Evolutionary conservation across 805 yeast species (phyloP).

Genomic region (Yamadazyma philogaea): DNA sequence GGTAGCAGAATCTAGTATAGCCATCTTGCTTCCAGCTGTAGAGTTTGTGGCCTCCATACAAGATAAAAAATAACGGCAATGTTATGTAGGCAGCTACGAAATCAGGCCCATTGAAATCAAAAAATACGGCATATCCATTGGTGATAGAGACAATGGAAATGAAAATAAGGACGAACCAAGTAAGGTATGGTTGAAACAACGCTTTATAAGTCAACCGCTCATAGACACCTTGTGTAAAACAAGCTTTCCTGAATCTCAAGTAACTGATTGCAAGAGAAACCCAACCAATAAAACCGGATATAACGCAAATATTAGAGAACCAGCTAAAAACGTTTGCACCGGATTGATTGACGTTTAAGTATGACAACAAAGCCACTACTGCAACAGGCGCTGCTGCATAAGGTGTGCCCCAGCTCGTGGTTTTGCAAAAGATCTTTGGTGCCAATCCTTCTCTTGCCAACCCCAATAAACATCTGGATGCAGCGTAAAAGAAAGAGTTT

Average conservation of each 20-base stretch:
- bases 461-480: constrained; percentile 26
- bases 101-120: constrained; percentile 25
- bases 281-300: constrained; percentile 64
- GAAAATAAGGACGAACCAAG: constrained; percentile 25
- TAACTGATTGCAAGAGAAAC: constrained; percentile 56
- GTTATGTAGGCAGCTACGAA: constrained; percentile 37
- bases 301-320: constrained; percentile 70
- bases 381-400: constrained; percentile 19
- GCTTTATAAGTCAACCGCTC: constrained; percentile 24
- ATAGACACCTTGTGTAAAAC: constrained; percentile 8
- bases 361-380: constrained; percentile 24
- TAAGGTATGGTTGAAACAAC: constrained; percentile 30
- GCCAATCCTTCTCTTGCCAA: constrained; percentile 20
- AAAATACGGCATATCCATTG: constrained; percentile 34
- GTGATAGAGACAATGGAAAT: constrained; percentile 26
- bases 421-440: constrained; percentile 18
- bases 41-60: constrained; percentile 28
- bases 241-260: constrained; percentile 51
- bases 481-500: constrained; percentile 27
- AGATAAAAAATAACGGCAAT: constrained; percentile 25
- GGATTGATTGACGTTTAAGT: constrained; percentile 44
- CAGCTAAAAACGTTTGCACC: constrained; percentile 66
- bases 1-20: constrained; percentile 38
- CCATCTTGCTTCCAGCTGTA: constrained; percentile 21
- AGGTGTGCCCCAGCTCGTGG: constrained; percentile 18